Percentiles rank a stretch among this genome's conserved stretches.
Conservation (phyloP, 148 eudicot genomes). For the Heliosperma pusillum region DNA sequence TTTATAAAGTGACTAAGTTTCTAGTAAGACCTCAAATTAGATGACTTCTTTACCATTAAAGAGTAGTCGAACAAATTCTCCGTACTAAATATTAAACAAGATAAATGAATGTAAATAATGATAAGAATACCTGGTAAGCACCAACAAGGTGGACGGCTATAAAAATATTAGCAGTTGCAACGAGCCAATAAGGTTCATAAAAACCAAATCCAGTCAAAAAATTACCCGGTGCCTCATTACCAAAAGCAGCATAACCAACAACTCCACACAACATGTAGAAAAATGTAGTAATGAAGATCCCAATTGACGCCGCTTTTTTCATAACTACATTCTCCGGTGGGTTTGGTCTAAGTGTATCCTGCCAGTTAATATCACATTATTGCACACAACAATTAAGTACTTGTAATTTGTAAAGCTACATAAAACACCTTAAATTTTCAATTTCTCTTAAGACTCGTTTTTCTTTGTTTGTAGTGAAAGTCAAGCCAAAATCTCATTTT, state of each 20-base stretch:
- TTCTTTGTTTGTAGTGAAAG: no score
- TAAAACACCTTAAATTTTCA: no score
- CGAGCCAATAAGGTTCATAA: slow-evolving; percentile 73
- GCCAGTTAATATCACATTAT: background rate
- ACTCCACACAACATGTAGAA: slow-evolving; percentile 66
- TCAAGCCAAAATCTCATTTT: no score
- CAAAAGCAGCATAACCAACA: slow-evolving; percentile 77
- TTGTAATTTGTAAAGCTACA: no score
- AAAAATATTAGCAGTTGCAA: slow-evolving; percentile 57
- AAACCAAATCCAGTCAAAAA: slow-evolving; percentile 63
- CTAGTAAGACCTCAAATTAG: no score
- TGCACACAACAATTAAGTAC: no score
- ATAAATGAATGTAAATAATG: no score
- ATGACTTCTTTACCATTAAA: no score
- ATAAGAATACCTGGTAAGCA: slow-evolving; percentile 56
- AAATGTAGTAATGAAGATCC: slow-evolving; percentile 39
- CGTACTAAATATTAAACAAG: background rate
- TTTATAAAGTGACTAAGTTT: no score
- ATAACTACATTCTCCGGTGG: slow-evolving; percentile 58
- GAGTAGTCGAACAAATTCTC: background rate
- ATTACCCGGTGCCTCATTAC: slow-evolving; percentile 62
- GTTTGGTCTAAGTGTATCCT: slow-evolving; percentile 59
- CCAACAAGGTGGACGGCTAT: slow-evolving; percentile 58
- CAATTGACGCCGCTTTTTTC: slow-evolving; percentile 49
- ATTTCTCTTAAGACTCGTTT: no score